Conservation (phyloP, 108 stramenopile species). For the Cyclostephanos invisitatus region DNA sequence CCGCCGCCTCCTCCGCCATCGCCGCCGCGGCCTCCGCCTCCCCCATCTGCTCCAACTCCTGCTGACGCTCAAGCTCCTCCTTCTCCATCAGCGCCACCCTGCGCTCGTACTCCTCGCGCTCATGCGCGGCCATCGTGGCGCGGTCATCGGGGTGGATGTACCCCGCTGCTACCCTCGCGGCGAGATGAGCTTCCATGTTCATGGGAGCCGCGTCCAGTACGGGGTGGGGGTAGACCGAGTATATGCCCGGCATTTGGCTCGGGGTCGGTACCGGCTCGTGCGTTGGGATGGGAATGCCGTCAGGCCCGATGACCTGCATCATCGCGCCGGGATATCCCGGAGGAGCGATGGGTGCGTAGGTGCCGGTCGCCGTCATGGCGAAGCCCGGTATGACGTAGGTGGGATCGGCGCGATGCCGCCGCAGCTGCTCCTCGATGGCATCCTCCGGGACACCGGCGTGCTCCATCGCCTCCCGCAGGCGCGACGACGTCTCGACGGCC, state of each 20-base stretch:
- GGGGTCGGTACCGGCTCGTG: constrained; percentile 16
- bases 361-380: constrained; percentile 28
- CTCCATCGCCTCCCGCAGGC: constrained; percentile 43
- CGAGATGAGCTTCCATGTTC: constrained; percentile 25
- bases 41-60: constrained; percentile 6
- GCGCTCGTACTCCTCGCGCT: constrained; percentile 13
- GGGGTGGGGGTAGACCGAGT: constrained; percentile 42
- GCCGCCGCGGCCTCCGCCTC: constrained; percentile 32
- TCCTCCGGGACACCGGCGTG: constrained; percentile 44
- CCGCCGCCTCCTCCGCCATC: constrained; percentile 29
- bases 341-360: constrained; percentile 27
- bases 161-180: constrained; percentile 30
- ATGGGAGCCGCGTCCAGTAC: constrained; percentile 36
- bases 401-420: constrained; percentile 37
- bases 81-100: background rate
- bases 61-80: constrained; percentile 1
- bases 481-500: constrained; percentile 34
- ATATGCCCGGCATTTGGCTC: constrained; percentile 27
- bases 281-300: constrained; percentile 32
- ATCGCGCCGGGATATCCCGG: constrained; percentile 16
- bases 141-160: constrained; percentile 38
- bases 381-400: constrained; percentile 51
- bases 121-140: background rate
- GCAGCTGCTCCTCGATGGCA: constrained; percentile 45
- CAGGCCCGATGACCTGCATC: constrained; percentile 39